A percentile compares a stretch with the other conserved stretches of the same genome.
These are phyloP conservation scores for Cladophialophora immunda DNA, from an alignment of 2,329 filamentous ascomycete genomes.

Conservation along the genomic window DNA sequence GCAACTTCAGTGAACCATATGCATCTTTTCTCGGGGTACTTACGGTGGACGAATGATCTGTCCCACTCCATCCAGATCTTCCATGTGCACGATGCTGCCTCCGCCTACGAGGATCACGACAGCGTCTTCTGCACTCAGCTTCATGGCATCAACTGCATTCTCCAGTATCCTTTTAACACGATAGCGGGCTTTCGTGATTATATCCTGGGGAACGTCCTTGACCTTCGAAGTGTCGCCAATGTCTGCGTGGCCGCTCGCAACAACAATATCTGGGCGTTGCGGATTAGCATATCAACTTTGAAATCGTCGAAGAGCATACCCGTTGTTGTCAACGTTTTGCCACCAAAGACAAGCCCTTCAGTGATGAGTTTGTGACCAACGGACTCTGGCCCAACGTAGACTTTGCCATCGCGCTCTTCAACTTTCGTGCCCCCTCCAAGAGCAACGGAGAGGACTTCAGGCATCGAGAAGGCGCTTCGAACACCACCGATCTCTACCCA, in stretches of 20 bases:
- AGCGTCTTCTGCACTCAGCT: constrained; percentile 60
- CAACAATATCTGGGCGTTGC: constrained; percentile 51
- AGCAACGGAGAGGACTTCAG: constrained; percentile 64
- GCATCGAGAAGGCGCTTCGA: constrained; percentile 66
- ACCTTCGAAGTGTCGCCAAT: constrained; percentile 41
- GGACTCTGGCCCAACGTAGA: constrained; percentile 62
- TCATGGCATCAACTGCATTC: constrained; percentile 64
- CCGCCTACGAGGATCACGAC: constrained; percentile 67
- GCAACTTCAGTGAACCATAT: background rate
- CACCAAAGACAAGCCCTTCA: constrained; percentile 63
- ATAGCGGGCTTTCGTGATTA: constrained; percentile 46
- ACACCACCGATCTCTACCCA: constrained; percentile 68
- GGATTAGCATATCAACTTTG: background rate
- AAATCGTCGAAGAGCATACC: constrained; percentile 49
- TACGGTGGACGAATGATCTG: constrained; percentile 59
- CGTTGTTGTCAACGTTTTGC: constrained; percentile 61
- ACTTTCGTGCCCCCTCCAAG: constrained; percentile 64
- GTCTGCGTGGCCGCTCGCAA: constrained; percentile 47
- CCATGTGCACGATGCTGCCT: constrained; percentile 62
- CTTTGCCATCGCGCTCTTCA: constrained; percentile 41
- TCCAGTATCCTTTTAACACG: constrained; percentile 61
- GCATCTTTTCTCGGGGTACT: background rate
- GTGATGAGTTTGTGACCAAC: constrained; percentile 62
- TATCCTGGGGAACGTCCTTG: constrained; percentile 43
- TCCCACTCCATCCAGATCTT: constrained; percentile 59